Base-by-base conservation (phyloP, 2,329 filamentous ascomycete genomes). In the Aureobasidium sp. region DNA sequence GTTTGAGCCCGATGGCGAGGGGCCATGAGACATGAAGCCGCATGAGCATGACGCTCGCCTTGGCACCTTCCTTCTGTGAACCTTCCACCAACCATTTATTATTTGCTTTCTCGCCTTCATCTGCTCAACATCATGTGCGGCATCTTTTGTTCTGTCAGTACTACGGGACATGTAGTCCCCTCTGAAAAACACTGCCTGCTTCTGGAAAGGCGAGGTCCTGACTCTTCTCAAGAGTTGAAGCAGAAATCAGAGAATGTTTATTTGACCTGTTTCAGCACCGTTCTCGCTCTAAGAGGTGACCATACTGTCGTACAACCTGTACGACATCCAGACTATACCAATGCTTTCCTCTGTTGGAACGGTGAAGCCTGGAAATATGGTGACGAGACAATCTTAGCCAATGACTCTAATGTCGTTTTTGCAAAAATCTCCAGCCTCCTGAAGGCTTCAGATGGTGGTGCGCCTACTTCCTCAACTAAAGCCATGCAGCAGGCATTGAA, bases 301-400 rank as follows among this genome's bases (percentile, higher is more conserved):
- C 78, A 83, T 64, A 71, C 94, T 54, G 84, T 86, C 7, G 72
- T 76, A 37, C 94, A 97, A 72, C 94, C 94, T 2, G 81, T 96
- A 4, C 73, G 81, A 45, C 82, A 88, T 66, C 41, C 70, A 3
- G 65, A 67, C 0, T 81, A 81, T 0, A 34, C 44, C 9, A 79
- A 81, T 4, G 90, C 87, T 1, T 78, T 90, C 0, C 79, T 99
- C 2, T 97, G 93, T 80, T 99, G 94, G 94, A 99, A 99, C 70
- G 94, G 94, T 47, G 94, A 99, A 72, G 93, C 91, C 1, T 99
- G 94, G 94, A 87, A 82, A 62, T 80, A 96, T 54, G 75, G 74
- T 9, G 81, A 80, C 37, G 68, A 80, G 10, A 68, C 73, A 1
- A 78, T 96, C n/a, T 62, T 69, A 44, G 89, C 85, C 62, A 97